Percentiles rank a stretch among this genome's conserved stretches.
These are phyloP conservation scores for Termitomyces sp. DNA, from an alignment of 768 basidiomycete species.

Conservation along the genomic window DNA sequence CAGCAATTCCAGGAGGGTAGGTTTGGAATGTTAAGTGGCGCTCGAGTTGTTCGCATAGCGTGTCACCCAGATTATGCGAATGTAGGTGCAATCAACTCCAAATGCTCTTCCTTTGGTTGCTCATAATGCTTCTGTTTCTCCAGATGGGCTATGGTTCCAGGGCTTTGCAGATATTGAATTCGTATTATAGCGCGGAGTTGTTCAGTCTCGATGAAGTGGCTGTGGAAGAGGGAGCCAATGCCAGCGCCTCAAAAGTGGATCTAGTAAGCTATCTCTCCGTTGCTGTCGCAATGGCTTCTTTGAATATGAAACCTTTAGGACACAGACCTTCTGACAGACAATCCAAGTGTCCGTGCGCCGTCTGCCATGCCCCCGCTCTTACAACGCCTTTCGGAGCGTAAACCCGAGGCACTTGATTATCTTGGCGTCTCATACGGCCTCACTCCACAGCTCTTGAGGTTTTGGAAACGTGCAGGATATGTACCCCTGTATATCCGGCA, in stretches of 20 bases:
- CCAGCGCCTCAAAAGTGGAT: slow-evolving; percentile 47
- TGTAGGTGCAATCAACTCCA: slow-evolving; percentile 37
- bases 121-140: background rate
- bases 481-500: slow-evolving; percentile 91
- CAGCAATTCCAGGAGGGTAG: slow-evolving; percentile 95
- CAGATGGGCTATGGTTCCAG: slow-evolving; percentile 97
- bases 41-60: slow-evolving; percentile 86
- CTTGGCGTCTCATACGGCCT: slow-evolving; percentile 95
- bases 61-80: slow-evolving; percentile 94
- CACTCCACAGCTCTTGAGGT: slow-evolving; percentile 80
- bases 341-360: slow-evolving; percentile 63
- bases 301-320: slow-evolving; percentile 16
- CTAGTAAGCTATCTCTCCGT: slow-evolving; percentile 22
- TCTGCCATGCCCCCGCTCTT: slow-evolving; percentile 88
- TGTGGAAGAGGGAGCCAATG: slow-evolving; percentile 49
- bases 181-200: slow-evolving; percentile 91
- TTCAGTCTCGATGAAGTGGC: slow-evolving; percentile 76
- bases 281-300: background rate
- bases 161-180: slow-evolving; percentile 79
- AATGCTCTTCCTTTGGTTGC: slow-evolving; percentile 1
- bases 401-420: slow-evolving; percentile 89
- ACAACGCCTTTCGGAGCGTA: slow-evolving; percentile 82
- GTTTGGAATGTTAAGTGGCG: slow-evolving; percentile 89
- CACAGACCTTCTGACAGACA: slow-evolving; percentile 66
- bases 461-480: slow-evolving; percentile 95